Percentiles rank a stretch among this genome's conserved stretches.
Evolutionary conservation across 495 filamentous ascomycete genomes (phyloP).

Genomic region (Podospora didyma): DNA sequence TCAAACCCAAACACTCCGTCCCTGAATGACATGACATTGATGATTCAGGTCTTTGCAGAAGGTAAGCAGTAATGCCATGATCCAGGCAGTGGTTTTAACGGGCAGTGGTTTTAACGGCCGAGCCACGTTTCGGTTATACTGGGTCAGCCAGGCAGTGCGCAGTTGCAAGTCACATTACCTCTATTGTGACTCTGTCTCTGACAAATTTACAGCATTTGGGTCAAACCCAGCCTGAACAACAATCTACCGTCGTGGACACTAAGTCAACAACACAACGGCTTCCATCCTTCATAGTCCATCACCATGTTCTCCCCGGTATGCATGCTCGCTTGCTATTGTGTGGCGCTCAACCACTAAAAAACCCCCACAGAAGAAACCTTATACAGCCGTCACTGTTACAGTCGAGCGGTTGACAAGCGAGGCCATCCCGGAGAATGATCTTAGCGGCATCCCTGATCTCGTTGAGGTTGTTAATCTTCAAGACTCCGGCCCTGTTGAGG

Average conservation of each 20-base stretch:
- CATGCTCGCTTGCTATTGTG: neutral
- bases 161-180: no score
- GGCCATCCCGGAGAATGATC: constrained; percentile 83
- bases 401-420: constrained; percentile 89
- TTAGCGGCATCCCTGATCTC: constrained; percentile 87
- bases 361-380: constrained; percentile 77
- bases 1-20: no score
- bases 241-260: neutral
- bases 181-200: no score
- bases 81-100: no score
- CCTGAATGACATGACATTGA: no score
- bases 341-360: constrained; percentile 9
- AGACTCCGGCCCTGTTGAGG: constrained; percentile 80
- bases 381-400: constrained; percentile 89
- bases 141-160: no score
- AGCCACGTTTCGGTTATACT: no score
- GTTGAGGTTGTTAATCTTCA: constrained; percentile 92
- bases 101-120: no score
- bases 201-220: no score
- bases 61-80: no score
- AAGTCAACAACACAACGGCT: neutral
- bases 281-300: neutral
- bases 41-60: no score
- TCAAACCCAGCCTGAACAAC: neutral
- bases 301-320: constrained; percentile 42